Percentiles rank a stretch among this genome's conserved stretches.
Conservation (phyloP, 1,284 basidiomycete genomes). For the Chondrostereum purpureum region DNA sequence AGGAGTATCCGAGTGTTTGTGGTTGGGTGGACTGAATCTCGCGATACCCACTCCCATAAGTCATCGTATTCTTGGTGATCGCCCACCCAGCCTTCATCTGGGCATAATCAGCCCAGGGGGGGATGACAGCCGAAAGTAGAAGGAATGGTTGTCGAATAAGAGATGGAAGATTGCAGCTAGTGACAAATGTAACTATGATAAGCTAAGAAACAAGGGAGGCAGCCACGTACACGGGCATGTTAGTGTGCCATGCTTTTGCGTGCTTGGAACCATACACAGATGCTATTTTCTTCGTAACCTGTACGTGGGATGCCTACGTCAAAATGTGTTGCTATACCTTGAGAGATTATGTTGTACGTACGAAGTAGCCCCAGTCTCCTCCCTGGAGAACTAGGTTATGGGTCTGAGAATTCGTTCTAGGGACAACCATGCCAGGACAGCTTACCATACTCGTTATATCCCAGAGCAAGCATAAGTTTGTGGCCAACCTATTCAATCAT, state of each 20-base stretch:
- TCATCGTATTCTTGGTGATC: conserved; percentile 14
- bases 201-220: conserved; percentile 5
- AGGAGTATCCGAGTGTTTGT: conserved; percentile 32
- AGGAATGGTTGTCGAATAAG: conserved; percentile 19
- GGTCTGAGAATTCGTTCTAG: too few relatives aligned
- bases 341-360: conserved; percentile 13
- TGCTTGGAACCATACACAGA: conserved; percentile 27
- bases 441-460: conserved; percentile 42
- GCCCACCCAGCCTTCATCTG: conserved; percentile 15
- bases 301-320: background rate
- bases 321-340: too few relatives aligned
- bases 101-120: conserved; percentile 19
- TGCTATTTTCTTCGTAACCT: conserved; percentile 27
- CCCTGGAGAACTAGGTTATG: conserved; percentile 39
- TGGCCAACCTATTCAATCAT: conserved; percentile 27
- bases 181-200: background rate
- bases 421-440: conserved; percentile 43
- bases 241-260: conserved; percentile 34
- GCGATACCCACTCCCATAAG: conserved; percentile 23
- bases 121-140: conserved; percentile 20
- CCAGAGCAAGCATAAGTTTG: conserved; percentile 40
- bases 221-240: conserved; percentile 26
- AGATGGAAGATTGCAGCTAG: conserved; percentile 18
- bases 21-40: conserved; percentile 26
- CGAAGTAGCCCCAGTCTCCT: conserved; percentile 45